Conservation (phyloP, 495 filamentous ascomycete species). For the Aspergillus baeticus region DNA sequence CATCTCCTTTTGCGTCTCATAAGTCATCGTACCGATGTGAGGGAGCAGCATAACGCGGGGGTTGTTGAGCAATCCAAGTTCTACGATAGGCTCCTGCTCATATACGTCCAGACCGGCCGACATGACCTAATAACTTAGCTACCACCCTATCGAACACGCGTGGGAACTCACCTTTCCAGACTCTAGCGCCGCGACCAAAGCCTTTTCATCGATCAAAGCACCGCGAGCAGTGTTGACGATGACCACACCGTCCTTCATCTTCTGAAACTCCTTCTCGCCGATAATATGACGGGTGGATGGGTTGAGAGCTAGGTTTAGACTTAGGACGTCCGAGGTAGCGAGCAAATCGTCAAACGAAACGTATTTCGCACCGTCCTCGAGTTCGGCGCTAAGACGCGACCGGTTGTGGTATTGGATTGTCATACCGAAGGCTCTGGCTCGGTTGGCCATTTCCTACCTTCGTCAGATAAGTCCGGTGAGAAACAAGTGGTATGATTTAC, state of each 20-base stretch:
- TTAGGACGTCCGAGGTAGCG: constrained; percentile 67
- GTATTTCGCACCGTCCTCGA: constrained; percentile 60
- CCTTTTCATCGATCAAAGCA: constrained; percentile 74
- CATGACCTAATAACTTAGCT: constrained; percentile 34
- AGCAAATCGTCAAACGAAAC: constrained; percentile 70
- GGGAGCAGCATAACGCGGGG: constrained; percentile 71
- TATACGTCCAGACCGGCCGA: constrained; percentile 75
- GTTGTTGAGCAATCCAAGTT: constrained; percentile 68
- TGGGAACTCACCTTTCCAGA: constrained; percentile 59
- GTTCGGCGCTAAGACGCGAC: constrained; percentile 48
- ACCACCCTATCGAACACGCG: not conserved
- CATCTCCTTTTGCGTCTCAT: constrained; percentile 72
- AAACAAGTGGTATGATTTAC: not conserved
- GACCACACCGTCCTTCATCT: constrained; percentile 77
- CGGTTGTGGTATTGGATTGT: constrained; percentile 73
- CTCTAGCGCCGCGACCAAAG: constrained; percentile 67
- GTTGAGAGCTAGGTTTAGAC: constrained; percentile 73
- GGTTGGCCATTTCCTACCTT: constrained; percentile 64
- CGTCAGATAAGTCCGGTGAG: constrained; percentile 1
- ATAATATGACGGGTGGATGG: constrained; percentile 68
- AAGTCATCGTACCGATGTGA: constrained; percentile 74
- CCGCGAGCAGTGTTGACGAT: constrained; percentile 83
- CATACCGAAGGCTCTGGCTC: constrained; percentile 69
- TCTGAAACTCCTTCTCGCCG: constrained; percentile 58
- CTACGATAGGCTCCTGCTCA: constrained; percentile 73